Conservation (phyloP, 208 protist species). For the Naegleria lovaniensis region DNA sequence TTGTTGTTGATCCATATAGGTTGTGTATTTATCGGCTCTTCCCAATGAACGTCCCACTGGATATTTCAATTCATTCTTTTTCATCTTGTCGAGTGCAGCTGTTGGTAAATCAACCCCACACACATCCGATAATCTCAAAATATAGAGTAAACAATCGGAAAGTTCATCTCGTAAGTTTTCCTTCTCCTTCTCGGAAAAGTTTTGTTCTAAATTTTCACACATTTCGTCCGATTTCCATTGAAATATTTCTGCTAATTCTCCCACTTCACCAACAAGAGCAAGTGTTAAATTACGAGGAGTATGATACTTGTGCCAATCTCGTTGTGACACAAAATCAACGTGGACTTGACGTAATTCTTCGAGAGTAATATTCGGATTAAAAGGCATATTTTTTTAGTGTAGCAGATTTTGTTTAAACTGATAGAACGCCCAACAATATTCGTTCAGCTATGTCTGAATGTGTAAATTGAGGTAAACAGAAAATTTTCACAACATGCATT, state of each 20-base stretch:
- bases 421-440: too few species aligned
- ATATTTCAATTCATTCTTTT: background rate
- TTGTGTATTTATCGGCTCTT: background rate
- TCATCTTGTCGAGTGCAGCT: slow-evolving; percentile 15
- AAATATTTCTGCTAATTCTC: slow-evolving; percentile 39
- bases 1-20: background rate
- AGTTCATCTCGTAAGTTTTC: slow-evolving; percentile 38
- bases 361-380: background rate
- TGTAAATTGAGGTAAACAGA: too few species aligned
- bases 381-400: background rate
- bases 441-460: too few species aligned
- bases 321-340: slow-evolving; percentile 30
- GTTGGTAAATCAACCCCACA: slow-evolving; percentile 33
- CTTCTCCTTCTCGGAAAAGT: slow-evolving; percentile 30
- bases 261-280: slow-evolving; percentile 35
- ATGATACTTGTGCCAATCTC: slow-evolving; percentile 42
- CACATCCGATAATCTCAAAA: slow-evolving; percentile 35
- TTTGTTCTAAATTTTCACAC: slow-evolving; percentile 21
- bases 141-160: slow-evolving; percentile 35
- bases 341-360: slow-evolving; percentile 31
- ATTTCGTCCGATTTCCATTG: slow-evolving; percentile 37
- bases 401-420: too few species aligned
- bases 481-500: too few species aligned
- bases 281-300: slow-evolving; percentile 36
- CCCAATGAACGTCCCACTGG: background rate